Base-by-base conservation (phyloP, 352 stramenopile genomes). In the Pythium coloratum region DNA sequence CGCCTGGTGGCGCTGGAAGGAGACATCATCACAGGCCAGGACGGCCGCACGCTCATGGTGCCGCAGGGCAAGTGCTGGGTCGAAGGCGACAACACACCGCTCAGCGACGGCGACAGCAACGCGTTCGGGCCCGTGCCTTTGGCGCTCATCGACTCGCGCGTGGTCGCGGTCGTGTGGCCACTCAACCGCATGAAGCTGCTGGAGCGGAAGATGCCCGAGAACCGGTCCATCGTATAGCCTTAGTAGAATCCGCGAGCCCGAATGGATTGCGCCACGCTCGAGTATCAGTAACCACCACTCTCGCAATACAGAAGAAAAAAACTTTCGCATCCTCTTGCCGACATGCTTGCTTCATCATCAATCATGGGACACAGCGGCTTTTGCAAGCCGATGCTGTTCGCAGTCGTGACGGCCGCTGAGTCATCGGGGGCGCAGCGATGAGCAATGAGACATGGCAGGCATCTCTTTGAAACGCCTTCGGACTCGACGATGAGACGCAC, bases 1-100 rank as follows among this genome's bases (percentile, higher is more conserved):
- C 78, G 88, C 6, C 73, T 96, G 9, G 75, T 94, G 44, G 88
- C 77, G 13, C 51, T 94, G 28, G 84, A 94, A 62, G 88, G 86
- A 4, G 88, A 96, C 59, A 64, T 90, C 6, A 74, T 96, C 40
- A 77, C 77, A 47, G 84, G 88, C 59, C 76, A 69, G 42, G 34
- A 42, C 36, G 69, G 69, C 8, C 53, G 49, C 26, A 66, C 62
- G 53, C 55, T 80, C 40, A 69, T 86, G 49, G 71, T 96, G 16
- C 88, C 88, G 1, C 71, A 77, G 47, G 88, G 88, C 66, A 91
- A 90, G 71, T 96, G 88, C 76, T 96, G 88, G 88, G 76, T 96
- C 46, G 86, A 96, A 56, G 86, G 88, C 46, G 88, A 95, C 72
- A 93, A 91, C 68, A 63, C 76, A 2, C 75, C 69, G 44, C 85